These are phyloP conservation scores for Amaranthus tricolor DNA, from an alignment of 179 eudicot species.

Conservation along the genomic window DNA sequence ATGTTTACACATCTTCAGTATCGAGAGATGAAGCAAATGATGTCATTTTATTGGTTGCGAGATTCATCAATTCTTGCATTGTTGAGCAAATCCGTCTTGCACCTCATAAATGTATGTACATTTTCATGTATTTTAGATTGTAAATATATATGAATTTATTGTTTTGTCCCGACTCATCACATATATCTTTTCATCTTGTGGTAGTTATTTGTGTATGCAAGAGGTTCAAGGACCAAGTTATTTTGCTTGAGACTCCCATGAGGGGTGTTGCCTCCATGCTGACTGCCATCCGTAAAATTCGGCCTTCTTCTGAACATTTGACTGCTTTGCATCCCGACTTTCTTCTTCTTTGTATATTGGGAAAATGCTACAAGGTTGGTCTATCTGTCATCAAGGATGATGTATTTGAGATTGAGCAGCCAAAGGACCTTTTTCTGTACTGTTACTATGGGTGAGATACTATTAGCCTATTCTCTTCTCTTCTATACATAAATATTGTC, in stretches of 20 bases:
- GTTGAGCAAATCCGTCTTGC: slow-evolving; percentile 80
- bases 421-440: slow-evolving; percentile 76
- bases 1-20: slow-evolving; percentile 50
- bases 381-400: slow-evolving; percentile 64
- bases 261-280: slow-evolving; percentile 81
- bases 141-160: not conserved
- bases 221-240: slow-evolving; percentile 73
- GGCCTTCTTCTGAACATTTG: slow-evolving; percentile 65
- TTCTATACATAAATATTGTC: not conserved
- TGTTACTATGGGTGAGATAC: slow-evolving; percentile 86
- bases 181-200: slow-evolving; percentile 6
- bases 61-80: slow-evolving; percentile 57
- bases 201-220: slow-evolving; percentile 75
- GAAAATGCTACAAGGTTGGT: slow-evolving; percentile 82
- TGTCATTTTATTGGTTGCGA: slow-evolving; percentile 39
- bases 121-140: not conserved
- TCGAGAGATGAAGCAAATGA: slow-evolving; percentile 59
- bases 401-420: slow-evolving; percentile 76
- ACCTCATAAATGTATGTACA: slow-evolving; percentile 68
- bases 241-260: slow-evolving; percentile 62
- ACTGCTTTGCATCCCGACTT: slow-evolving; percentile 84
- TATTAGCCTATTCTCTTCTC: not conserved
- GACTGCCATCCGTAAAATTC: slow-evolving; percentile 66
- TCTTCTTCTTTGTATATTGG: slow-evolving; percentile 69
- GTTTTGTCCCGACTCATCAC: not conserved